Evolutionary conservation across 371 early-diverging fungal genomes (phyloP), one percentile per base, ranked within the genome.

Genomic region (Apophysomyces sp.): DNA sequence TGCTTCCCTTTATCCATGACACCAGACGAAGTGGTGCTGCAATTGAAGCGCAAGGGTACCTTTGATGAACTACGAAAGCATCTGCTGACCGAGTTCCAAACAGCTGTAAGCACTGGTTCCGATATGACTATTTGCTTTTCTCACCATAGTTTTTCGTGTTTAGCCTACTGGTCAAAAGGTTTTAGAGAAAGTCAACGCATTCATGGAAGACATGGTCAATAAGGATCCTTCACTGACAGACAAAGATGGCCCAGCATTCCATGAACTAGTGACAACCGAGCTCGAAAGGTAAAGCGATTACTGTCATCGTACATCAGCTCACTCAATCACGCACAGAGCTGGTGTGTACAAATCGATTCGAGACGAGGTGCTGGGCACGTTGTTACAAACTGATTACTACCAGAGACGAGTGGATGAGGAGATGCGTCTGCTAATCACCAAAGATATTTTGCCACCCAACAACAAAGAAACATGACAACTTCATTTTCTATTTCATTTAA

Each of bases 21-120:
- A n/a, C 73, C 76, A 52, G 79, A 78, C 54, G 72, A 78, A 27
- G 56, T 68, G 36, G 76, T 76, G 13, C 59, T 78, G 29, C 79
- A 76, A 52, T 52, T 78, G 11, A 78, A 78, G 24, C 61, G 57
- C 44, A 78, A 78, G 32, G 79, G 79, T 32, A 70, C 74, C 3
- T 78, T 78, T 70, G 79, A 76, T 32, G 68, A 68, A 26, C 59
- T 78, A 27, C 62, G 79, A 49, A 76, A 76, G 39, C 64, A 65
- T 13, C 54, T 76, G 26, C 60, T 76, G 31, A 54, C 67, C 37
- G 76, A 72, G 12, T 78, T 78, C 37, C 76, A 75, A 30, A 52
- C 62, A 15, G 57, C 61, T 18, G 76, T 75, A 67, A 57, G 62
- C 28, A 12, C 15, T 34, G 0, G 1, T 59, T 29, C 12, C 18